Conservation (phyloP, 192 early-diverging fungal genomes). For the Coemansia sp. region DNA sequence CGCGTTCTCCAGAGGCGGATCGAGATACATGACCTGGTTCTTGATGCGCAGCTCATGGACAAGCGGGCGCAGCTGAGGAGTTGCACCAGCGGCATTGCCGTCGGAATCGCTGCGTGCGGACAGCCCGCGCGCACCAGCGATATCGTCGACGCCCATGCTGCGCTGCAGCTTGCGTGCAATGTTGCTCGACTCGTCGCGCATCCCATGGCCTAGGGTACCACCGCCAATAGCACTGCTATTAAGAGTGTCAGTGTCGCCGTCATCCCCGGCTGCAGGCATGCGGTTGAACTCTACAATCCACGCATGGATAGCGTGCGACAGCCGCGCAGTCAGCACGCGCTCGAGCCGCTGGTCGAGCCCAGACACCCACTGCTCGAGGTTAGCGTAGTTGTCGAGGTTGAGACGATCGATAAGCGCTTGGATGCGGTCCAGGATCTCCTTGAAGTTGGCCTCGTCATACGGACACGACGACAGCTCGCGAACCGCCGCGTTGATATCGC, state of each 20-base stretch:
- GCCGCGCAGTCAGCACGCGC: conserved; percentile 66
- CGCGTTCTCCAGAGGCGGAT: conserved; percentile 95
- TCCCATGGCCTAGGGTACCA: conserved; percentile 1
- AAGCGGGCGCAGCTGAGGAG: conserved; percentile 66
- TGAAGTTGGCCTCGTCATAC: conserved; percentile 70
- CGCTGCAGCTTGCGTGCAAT: conserved; percentile 33
- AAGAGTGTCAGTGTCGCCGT: conserved; percentile 47
- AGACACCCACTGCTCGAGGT: conserved; percentile 87
- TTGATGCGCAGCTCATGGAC: conserved; percentile 87
- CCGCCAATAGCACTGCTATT: too few species aligned
- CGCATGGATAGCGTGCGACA: conserved; percentile 74
- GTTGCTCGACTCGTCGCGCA: conserved; percentile 40
- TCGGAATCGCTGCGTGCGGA: conserved; percentile 27
- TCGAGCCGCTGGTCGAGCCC: conserved; percentile 82
- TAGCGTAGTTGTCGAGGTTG: conserved; percentile 92
- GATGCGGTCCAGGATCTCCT: conserved; percentile 71
- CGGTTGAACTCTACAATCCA: conserved; percentile 72
- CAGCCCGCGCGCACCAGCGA: background rate
- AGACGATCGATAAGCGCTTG: conserved; percentile 91
- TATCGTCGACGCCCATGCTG: conserved; percentile 26
- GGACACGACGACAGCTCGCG: conserved; percentile 81
- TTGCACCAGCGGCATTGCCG: conserved; percentile 51
- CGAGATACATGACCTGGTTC: conserved; percentile 96
- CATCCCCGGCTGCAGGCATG: conserved; percentile 51
- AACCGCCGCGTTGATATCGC: conserved; percentile 77